These are phyloP conservation scores for Chrysoporthe cubensis DNA, from an alignment of 2,329 filamentous ascomycete species.

Conservation along the genomic window DNA sequence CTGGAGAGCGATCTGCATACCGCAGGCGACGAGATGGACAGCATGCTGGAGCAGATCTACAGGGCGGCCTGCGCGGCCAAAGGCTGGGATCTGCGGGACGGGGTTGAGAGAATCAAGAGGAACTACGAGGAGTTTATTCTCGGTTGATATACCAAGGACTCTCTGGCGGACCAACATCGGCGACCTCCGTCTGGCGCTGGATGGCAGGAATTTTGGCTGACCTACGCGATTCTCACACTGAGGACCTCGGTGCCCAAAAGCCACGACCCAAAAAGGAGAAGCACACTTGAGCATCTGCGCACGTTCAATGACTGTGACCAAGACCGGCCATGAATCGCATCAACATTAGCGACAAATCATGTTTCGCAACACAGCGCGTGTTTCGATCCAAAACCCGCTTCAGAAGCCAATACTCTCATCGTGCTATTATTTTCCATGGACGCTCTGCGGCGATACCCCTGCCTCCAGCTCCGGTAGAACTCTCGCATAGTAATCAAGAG, in stretches of 20 bases:
- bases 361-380: no score
- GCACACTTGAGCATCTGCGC: not conserved
- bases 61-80: conserved; percentile 78
- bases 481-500: no score
- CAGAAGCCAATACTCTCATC: no score
- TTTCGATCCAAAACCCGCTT: no score
- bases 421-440: no score
- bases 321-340: not conserved
- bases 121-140: conserved; percentile 84
- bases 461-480: not conserved
- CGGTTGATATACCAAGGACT: conserved; percentile 46
- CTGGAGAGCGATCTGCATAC: conserved; percentile 89
- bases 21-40: conserved; percentile 82
- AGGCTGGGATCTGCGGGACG: conserved; percentile 75
- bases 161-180: not conserved
- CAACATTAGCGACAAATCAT: not conserved
- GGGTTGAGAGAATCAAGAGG: conserved; percentile 65
- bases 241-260: not conserved
- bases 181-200: not conserved
- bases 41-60: conserved; percentile 72
- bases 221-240: no score
- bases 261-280: not conserved
- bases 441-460: no score
- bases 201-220: not conserved
- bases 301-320: not conserved